Base-by-base conservation (phyloP, 768 basidiomycete species). In the Calocybe gangraenosa region DNA sequence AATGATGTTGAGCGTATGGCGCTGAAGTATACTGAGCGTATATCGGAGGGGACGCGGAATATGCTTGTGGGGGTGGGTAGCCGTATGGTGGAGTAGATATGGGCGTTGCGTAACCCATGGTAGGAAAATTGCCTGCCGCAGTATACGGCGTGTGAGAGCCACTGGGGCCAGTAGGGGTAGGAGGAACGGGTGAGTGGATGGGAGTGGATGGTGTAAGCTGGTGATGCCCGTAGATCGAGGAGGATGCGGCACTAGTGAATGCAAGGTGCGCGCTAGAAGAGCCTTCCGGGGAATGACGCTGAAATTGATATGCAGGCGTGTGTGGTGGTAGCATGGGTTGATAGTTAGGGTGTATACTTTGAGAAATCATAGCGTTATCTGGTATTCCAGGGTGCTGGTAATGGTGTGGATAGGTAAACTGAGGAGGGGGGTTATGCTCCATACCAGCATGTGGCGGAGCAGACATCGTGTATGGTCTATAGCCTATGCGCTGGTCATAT, bases 391-490 rank as follows among this genome's bases (percentile, higher is more conserved):
- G 53, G 42, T 62, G 55, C 36, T 65, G 70, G 35, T 63, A 71
- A n/a, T 56, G 47, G 41, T 66, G 65, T 17, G 63, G 49, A 50
- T 68, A 73, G 22, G 60, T 49, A 32, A 65, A 71, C 6, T 60
- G 51, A 7, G 61, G 50, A 3, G 68, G 42, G 46, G 65, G 64
- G 36, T 68, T 48, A 44, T 72, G 73, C 4, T 56, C 58, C 49
- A 72, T 58, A 23, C 46, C 64, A 42, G 65, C 53, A 9, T 65
- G 61, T 18, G 67, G 65, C 53, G 70, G 74, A 2, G 68, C 49
- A 53, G 75, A 62, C 60, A 75, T 64, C 55, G 68, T 59, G 64
- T 79, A 80, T 61, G 69, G 75, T 44, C 70, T 56, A 47, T 70
- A 74, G 53, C 55, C 56, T 20, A 56, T 35, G 17, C 54, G 63